phyloP scores from a whole-genome alignment of 345 rosid genomes.

The Punica granatum region DNA sequence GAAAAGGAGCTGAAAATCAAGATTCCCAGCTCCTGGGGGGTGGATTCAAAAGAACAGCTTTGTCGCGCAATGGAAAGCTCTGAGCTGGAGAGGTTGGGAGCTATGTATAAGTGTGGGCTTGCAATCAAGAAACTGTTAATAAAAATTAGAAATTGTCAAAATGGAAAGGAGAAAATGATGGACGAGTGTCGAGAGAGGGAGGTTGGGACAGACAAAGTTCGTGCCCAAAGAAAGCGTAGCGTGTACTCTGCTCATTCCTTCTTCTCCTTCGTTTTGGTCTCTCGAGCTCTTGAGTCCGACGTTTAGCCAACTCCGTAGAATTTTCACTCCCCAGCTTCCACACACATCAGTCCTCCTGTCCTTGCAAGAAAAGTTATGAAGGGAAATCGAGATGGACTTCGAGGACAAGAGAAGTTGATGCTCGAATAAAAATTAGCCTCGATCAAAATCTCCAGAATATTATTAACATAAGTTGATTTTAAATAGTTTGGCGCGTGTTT shows the following conservation, averaged over 20 bases:
- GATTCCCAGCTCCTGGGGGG: neutral
- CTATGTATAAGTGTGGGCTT: neutral
- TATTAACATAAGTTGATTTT: no score
- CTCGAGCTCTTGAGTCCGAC: no score
- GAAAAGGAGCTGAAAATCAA: neutral
- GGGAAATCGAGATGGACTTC: no score
- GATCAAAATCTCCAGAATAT: no score
- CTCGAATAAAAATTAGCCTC: no score
- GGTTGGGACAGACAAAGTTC: neutral
- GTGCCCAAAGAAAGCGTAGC: neutral
- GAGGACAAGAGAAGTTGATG: no score
- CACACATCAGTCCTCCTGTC: no score
- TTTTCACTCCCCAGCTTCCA: no score
- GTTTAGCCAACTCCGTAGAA: no score
- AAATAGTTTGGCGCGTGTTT: no score
- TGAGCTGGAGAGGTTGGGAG: neutral
- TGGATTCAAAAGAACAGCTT: neutral
- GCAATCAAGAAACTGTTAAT: neutral
- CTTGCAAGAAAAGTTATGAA: no score
- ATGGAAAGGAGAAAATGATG: neutral
- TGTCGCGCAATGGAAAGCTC: neutral
- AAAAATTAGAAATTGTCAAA: neutral
- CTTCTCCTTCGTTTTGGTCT: neutral
- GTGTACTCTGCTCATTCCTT: constrained; percentile 2
- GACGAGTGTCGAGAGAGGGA: neutral